A percentile compares a stretch with the other conserved stretches of the same genome.
Conservation (phyloP, 2,329 filamentous ascomycete species). For the Botrytis aclada region DNA sequence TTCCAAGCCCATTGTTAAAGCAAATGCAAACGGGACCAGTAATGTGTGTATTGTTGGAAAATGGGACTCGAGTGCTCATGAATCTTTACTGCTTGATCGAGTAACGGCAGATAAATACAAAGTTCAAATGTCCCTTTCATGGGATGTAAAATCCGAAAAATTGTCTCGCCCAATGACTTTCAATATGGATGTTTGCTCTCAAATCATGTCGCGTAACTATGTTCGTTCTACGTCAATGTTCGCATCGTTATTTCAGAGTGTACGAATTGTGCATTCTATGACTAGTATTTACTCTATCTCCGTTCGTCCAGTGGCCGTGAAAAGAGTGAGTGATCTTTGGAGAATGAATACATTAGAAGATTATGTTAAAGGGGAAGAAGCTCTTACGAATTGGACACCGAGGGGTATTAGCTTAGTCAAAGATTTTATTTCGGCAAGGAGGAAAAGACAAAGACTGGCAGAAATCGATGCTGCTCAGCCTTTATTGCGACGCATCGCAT, state of each 20-base stretch:
- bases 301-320: constrained; percentile 84
- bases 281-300: constrained; percentile 83
- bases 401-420: constrained; percentile 86
- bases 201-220: constrained; percentile 80
- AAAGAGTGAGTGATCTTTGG: constrained; percentile 90
- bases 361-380: constrained; percentile 94
- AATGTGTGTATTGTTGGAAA: constrained; percentile 85
- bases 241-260: constrained; percentile 79
- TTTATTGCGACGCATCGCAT: constrained; percentile 57
- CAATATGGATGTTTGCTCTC: constrained; percentile 73
- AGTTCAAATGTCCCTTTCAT: constrained; percentile 81
- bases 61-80: constrained; percentile 94
- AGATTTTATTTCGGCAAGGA: constrained; percentile 75
- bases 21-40: constrained; percentile 85
- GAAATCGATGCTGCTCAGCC: constrained; percentile 77
- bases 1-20: constrained; percentile 72
- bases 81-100: constrained; percentile 87
- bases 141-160: constrained; percentile 81
- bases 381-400: constrained; percentile 79
- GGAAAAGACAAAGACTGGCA: constrained; percentile 68
- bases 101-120: constrained; percentile 90
- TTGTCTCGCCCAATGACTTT: constrained; percentile 88
- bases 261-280: constrained; percentile 81
- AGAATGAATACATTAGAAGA: constrained; percentile 92
- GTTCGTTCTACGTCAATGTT: constrained; percentile 85